phyloP scores from a whole-genome alignment of 192 early-diverging fungal genomes.

The Umbelopsis vinacea region DNA sequence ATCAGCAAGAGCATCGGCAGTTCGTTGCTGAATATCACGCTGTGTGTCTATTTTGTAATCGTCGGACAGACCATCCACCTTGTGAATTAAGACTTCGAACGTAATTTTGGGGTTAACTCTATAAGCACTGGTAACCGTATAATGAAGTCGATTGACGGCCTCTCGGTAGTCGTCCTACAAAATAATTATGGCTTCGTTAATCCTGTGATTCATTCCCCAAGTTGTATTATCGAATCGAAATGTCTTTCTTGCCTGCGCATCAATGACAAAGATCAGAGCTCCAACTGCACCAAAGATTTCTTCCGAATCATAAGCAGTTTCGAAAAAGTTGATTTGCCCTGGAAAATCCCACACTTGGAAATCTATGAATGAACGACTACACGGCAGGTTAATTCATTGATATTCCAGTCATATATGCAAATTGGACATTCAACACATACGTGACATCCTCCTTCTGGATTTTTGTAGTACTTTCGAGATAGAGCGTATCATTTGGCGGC shows the following conservation, averaged over 20 bases:
- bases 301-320: conserved; percentile 66
- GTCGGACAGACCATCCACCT: conserved; percentile 94
- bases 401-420: no score
- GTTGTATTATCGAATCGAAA: neutral
- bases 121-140: conserved; percentile 76
- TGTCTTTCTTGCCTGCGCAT: conserved; percentile 92
- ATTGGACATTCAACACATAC: conserved; percentile 41
- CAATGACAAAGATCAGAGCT: conserved; percentile 91
- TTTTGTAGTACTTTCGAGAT: conserved; percentile 78
- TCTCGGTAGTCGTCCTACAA: conserved; percentile 79
- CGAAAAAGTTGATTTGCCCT: conserved; percentile 83
- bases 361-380: conserved; percentile 73
- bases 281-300: conserved; percentile 73
- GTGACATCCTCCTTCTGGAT: conserved; percentile 72
- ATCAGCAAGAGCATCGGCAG: conserved; percentile 85
- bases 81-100: conserved; percentile 96
- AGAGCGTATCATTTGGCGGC: conserved; percentile 86
- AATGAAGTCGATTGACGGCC: conserved; percentile 72
- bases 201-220: neutral
- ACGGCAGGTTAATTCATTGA: neutral
- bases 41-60: conserved; percentile 96
- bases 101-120: conserved; percentile 81
- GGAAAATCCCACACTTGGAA: conserved; percentile 94
- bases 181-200: conserved; percentile 2
- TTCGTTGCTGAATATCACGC: conserved; percentile 91